Evolutionary conservation across 140 eudicot species (phyloP), one percentile per base, ranked within the genome.

Genomic region (Anethum foeniculum): DNA sequence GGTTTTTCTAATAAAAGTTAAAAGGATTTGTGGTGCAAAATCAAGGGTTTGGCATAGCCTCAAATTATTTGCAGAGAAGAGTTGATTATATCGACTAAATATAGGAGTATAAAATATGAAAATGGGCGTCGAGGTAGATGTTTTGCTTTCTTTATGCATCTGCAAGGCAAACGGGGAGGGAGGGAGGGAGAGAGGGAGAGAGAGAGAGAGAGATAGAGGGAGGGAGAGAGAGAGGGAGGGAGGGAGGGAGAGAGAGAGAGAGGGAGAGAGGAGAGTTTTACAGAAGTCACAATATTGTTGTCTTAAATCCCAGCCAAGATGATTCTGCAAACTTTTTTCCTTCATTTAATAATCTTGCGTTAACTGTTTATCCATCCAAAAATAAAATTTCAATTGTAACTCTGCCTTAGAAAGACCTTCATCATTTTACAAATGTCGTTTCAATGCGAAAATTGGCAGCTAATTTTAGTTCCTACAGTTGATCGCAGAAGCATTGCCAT

Each of bases 11-110:
- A 44, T 58, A 14, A n/a, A 16, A 43, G 71, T 34, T 34, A 83
- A 49, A 23, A 58, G 56, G 46, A 69, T 60, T 78, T 75, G 78
- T 80, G 89, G 89, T 73, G 56, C 80, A 79, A 32, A 75, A 48
- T 62, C 71, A 69, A 83, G 81, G 81, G 64, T 73, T 78, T 64
- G 54, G 76, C 52, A 72, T 76, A 69, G 84, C 89, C 89, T 43
- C 73, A 41, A 72, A 79, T 71, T 64, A 76, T 58, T 48, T 77
- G 67, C 85, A 62, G 52, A 83, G 54, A 73, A 25, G 80, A 80
- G 58, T 14, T 41, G n/a, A 73, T 13, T 32, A 14, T n/a, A 72
- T 32, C 46, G 48, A 48, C 75, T 71, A 43, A 80, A 76, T 76
- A 23, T 80, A 46, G 51, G 51, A 46, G 51, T 46, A 34, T 28